Evolutionary conservation across 768 basidiomycete genomes (phyloP), one percentile per base, ranked within the genome.

Genomic region (Boletus vermiculosoides): DNA sequence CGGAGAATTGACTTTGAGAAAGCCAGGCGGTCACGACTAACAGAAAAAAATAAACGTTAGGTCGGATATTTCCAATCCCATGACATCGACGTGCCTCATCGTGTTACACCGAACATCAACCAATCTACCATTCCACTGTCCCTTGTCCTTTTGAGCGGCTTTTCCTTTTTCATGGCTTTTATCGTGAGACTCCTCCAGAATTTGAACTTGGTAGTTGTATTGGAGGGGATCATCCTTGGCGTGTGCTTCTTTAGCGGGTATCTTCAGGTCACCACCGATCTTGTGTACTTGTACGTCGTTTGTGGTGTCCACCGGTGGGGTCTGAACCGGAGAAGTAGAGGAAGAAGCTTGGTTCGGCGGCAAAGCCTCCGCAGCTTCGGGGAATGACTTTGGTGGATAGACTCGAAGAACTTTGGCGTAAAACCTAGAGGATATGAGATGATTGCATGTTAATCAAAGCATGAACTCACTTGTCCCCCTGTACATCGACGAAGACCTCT

Each of bases 1-100:
- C 94, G 92, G 30, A 99, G 83, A 64, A 98, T 96, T 18, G 94
- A 94, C 73, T 98, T 98, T 30, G 94, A 96, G 74, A 98, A 98
- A 20, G 93, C 86, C 20, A 96, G 80, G 51, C 95, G 90, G 71
- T 99, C 97, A 58, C 97, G 94, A 66, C 95, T 98, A 57, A 37
- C 20, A 52, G 20, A 50, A 33, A 39, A 28, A 20, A 37, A 13
- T 9, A 13, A 36, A 15, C 37, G 57, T 45, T 33, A 57, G 55
- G 31, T 45, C 36, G 37, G 36, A 48, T 36, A 46, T 33, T 52
- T 47, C 40, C 48, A 45, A 45, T 20, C 16, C 25, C 41, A 52
- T 36, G 57, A 55, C 15, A 41, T 55, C n/a, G 23, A 72, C 81
- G 52, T 63, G 90, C 94, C 90, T 92, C 82, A 97, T 88, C 64